Base-by-base conservation (phyloP, 75 land plant species). In the Adiantum capillusveneris region DNA sequence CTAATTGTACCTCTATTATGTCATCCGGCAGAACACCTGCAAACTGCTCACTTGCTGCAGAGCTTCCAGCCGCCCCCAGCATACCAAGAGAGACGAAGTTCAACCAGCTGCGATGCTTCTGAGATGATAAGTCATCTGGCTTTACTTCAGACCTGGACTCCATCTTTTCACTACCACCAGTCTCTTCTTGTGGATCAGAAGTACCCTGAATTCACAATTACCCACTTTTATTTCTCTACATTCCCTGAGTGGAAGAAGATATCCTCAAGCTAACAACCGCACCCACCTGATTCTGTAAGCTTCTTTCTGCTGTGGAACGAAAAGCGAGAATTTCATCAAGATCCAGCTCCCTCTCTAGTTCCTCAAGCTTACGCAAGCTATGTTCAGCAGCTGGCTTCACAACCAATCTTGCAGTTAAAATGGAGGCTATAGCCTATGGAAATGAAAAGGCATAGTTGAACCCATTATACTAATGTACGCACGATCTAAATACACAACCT, bases 21-120 rank as follows among this genome's bases (percentile, higher is more conserved):
- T 87, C 99, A 70, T 90, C 97, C 13, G 97, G 79, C 29, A 95
- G 65, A 39, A 90, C 85, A 56, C 95, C 90, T 60, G 90, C 76
- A 76, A 88, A 86, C 48, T 90, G 82, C 25, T 26, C 28, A 45
- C 68, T 62, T 56, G 86, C 74, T 60, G 78, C 79, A 21, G 70
- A 65, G 56, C 81, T 91, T 53, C 90, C 93, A 9, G 84, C 90
- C 63, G 88, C 87, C 45, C 99, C 99, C 52, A 95, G 84, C 87
- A 95, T 82, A 28, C 97, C 97, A 66, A 75, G 80, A 7, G 99
- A 84, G 27, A 94, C 60, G 87, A 91, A 84, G 57, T 84, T 87
- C 27, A 90, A 53, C 99, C 97, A 95, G 44, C 99, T 79, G 24
- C 86, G 73, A 26, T 82, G 70, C 51, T 68, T 85, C 25, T 60